phyloP scores from a whole-genome alignment of 371 early-diverging fungal species.

The Nematocida sp. region DNA sequence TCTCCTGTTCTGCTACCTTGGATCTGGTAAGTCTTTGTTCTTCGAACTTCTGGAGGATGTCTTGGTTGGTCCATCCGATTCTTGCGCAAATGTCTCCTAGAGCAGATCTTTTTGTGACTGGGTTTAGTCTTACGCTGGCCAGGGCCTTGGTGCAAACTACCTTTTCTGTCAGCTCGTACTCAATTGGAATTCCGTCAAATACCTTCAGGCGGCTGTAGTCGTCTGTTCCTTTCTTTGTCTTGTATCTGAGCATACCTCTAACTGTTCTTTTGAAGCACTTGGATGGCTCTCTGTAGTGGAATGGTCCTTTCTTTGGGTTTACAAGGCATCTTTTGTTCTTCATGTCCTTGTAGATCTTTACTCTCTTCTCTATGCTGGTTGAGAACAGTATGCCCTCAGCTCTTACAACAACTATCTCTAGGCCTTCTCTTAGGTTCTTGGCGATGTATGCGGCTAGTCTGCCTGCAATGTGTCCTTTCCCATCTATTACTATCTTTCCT shows the following conservation, averaged over 20 bases:
- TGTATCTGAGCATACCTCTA: constrained; percentile 96
- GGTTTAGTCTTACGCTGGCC: constrained; percentile 84
- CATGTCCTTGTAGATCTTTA: constrained; percentile 81
- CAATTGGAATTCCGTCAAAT: constrained; percentile 95
- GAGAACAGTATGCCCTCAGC: constrained; percentile 92
- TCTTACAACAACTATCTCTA: constrained; percentile 89
- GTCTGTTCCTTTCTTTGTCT: constrained; percentile 89
- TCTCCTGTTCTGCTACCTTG: constrained; percentile 18
- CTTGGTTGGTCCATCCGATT: constrained; percentile 94
- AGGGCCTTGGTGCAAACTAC: constrained; percentile 90
- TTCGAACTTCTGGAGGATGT: constrained; percentile 61
- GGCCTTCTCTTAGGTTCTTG: constrained; percentile 93
- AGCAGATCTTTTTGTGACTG: constrained; percentile 87
- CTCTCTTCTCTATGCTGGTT: constrained; percentile 88
- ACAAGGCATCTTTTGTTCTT: constrained; percentile 94
- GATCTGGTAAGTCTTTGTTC: constrained; percentile 41
- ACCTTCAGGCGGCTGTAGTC: constrained; percentile 91
- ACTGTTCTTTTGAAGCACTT: constrained; percentile 91
- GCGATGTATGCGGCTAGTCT: constrained; percentile 93
- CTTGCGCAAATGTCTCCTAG: constrained; percentile 82
- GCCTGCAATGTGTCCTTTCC: constrained; percentile 94
- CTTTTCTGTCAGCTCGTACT: constrained; percentile 87
- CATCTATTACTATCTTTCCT: constrained; percentile 83
- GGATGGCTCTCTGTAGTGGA: constrained; percentile 93
- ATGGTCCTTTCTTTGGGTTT: constrained; percentile 92